Evolutionary conservation across 257 asterid species (phyloP), one percentile per base, ranked within the genome.

Genomic region (Knoxia roxburghii): DNA sequence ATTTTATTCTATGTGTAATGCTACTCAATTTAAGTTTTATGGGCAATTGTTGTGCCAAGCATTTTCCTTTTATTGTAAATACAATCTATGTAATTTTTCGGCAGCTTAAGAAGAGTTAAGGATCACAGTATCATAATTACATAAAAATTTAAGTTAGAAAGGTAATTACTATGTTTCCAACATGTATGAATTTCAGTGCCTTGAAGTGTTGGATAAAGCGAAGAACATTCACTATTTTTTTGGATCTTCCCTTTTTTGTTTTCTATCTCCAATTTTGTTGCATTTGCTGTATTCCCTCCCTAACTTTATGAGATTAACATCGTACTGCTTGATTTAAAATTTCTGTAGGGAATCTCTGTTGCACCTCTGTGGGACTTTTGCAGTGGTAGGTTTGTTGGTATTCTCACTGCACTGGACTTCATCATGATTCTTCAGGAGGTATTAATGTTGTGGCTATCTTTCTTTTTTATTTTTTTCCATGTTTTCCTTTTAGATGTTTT

Each of bases 401-500:
- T 87, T 77, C 87, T 87, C 68, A 87, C 89, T 77, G 91, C 95
- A 33, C 61, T 82, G 62, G 95, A 87, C 71, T 87, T 87, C 83
- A 81, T 87, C 77, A 75, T 87, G 80, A 87, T 87, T 73, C 87
- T 87, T 55, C 80, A 78, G 78, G 89, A 87, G 95, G 95, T 87
- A 79, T 33, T 55, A 52, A 15, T 67, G 67, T 55, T 40, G 68
- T 51, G 33, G 50, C 54, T 37, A 26, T 51, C 46, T 55, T 64
- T n/a, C 18, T 57, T 58, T 30, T 39, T 18, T 33, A 6, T 51
- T 33, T 72, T 30, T 15, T 43, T 21, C n/a, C 41, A 37, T 37
- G 41, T 37, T 37, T 37, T 37, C 35, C 24, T 2, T 9, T 50
- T 21, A 27, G 20, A 9, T 43, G 7, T 46, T 11, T 30, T 12